Evolutionary conservation across 768 basidiomycete species (phyloP).

Genomic region (Suillus variegatus): DNA sequence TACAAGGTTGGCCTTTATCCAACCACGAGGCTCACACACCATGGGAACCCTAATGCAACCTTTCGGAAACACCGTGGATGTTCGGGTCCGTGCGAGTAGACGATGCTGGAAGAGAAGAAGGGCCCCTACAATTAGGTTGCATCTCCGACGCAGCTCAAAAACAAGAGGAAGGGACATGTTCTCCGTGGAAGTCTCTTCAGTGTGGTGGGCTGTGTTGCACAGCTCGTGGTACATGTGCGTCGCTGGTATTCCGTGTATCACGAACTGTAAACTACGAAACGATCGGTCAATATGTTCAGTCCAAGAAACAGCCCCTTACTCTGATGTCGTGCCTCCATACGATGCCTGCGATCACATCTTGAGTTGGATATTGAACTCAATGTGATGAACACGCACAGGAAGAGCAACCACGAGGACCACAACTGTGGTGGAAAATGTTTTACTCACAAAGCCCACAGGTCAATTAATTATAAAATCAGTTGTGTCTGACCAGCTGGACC

Average conservation of each 20-base stretch:
- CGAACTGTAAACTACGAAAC: background rate
- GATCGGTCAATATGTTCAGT: background rate
- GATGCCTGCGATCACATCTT: background rate
- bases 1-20: no score
- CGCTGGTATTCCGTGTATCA: background rate
- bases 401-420: background rate
- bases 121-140: background rate
- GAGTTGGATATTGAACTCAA: background rate
- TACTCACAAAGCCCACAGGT: background rate
- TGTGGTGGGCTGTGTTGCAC: background rate
- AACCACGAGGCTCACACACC: no score
- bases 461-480: background rate
- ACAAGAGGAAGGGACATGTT: background rate
- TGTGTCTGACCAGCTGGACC: no score
- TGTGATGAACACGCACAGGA: background rate
- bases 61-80: no score
- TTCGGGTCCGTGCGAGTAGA: no score
- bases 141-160: background rate
- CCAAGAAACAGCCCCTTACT: background rate
- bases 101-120: constrained; percentile 13
- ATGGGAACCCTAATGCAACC: no score
- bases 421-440: background rate
- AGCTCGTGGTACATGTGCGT: background rate
- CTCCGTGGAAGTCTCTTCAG: background rate
- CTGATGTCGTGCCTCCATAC: background rate